Evolutionary conservation across 345 rosid genomes (phyloP), one percentile per base, ranked within the genome.

Genomic region (Corchorus capsularis): DNA sequence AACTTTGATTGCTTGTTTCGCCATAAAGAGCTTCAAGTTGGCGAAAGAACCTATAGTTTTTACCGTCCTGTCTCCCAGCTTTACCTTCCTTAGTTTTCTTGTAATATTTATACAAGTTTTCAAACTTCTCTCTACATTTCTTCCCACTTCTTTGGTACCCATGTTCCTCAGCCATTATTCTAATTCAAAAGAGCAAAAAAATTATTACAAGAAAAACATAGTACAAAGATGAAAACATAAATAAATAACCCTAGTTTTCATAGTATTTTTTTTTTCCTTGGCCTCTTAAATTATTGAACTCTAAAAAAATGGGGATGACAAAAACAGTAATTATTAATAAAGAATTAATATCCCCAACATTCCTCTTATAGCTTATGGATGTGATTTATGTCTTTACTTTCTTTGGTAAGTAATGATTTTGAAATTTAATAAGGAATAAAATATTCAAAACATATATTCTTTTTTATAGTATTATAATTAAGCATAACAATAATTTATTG

Each of bases 71-170:
- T 63, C 92, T 82, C 15, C 87, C 86, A 37, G 89, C 83, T 78
- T 86, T 88, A 39, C 90, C 90, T 69, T 85, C 90, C 80, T 85
- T 89, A 27, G 92, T 89, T 78, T 87, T 89, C 86, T 89, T 89
- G 80, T 89, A 86, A 70, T 89, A 89, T 81, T 89, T 89, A 84
- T 89, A 85, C 78, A 87, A 65, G 77, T 89, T 89, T 79, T 89
- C 92, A 66, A 89, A 89, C 79, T 87, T 89, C 75, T 89, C 92
- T 68, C 89, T 81, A 62, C 92, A 88, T 85, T 88, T 88, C 79
- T 88, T 88, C 43, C 87, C 91, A 75, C 85, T 88, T 66, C 89
- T 86, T 6, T 74, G 75, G 82, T 87, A 89, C 32, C 92, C 90
- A 74, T 85, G 80, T 78, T 87, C 92, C 68, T 85, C 88, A 9